Conservation (phyloP, 2,329 filamentous ascomycete species). For the Aspergillus piperis region DNA sequence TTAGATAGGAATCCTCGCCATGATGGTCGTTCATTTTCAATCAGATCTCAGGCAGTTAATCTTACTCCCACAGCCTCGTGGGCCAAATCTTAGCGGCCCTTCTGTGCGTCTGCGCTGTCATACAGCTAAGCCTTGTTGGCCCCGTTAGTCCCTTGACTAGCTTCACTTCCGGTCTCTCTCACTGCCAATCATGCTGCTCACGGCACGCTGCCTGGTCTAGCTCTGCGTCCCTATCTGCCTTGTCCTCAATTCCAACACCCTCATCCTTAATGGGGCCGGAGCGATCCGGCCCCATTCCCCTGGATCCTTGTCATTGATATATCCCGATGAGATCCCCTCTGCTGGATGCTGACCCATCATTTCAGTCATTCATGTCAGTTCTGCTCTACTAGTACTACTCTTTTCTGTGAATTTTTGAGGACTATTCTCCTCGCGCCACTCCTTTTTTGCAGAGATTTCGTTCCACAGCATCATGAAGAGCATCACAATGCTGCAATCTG, state of each 20-base stretch:
- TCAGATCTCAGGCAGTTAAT: neutral
- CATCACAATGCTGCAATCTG: neutral
- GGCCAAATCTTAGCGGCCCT: neutral
- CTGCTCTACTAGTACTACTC: neutral
- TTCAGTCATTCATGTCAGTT: neutral
- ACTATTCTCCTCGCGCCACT: neutral
- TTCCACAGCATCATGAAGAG: neutral
- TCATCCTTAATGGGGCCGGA: neutral
- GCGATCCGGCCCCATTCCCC: neutral
- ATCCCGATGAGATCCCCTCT: neutral
- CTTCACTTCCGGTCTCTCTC: neutral
- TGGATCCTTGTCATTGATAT: neutral
- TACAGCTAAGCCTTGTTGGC: neutral
- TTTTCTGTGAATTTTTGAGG: neutral
- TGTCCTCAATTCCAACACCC: neutral
- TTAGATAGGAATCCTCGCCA: neutral
- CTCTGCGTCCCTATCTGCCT: neutral
- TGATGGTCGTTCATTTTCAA: neutral
- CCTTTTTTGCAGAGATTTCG: neutral
- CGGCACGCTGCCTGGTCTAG: neutral
- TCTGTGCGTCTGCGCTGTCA: neutral
- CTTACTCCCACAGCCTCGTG: neutral
- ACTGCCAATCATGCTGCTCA: neutral
- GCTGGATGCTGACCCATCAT: neutral
- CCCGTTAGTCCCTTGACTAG: neutral